phyloP scores from a whole-genome alignment of 306 rosid species.

The Glycine soja region DNA sequence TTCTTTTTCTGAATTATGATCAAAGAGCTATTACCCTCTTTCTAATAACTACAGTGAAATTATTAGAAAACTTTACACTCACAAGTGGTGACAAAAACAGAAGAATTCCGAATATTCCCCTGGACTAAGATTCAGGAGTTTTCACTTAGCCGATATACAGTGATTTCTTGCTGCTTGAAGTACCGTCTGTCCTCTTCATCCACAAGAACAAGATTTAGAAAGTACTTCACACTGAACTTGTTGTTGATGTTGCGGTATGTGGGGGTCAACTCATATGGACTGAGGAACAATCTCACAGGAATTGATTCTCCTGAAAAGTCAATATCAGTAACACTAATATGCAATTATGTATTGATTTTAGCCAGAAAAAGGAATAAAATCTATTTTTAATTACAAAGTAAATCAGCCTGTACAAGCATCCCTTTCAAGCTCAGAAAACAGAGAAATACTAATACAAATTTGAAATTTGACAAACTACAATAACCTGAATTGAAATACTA shows the following conservation, averaged over 20 bases:
- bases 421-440: not conserved
- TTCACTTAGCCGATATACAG: conserved; percentile 61
- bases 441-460: not conserved
- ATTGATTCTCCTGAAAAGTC: conserved; percentile 73
- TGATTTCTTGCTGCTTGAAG: conserved; percentile 87
- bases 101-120: not conserved
- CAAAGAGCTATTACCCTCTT: not conserved
- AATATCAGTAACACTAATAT: not conserved
- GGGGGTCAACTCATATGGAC: conserved; percentile 84
- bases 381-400: not conserved
- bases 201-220: conserved; percentile 79
- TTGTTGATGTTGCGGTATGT: conserved; percentile 80
- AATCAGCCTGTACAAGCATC: not conserved
- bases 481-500: conserved; percentile 1
- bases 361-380: not conserved
- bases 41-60: not conserved
- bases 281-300: conserved; percentile 81
- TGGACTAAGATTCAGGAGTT: not conserved
- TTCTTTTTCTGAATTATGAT: no score
- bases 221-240: conserved; percentile 85
- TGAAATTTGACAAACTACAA: not conserved
- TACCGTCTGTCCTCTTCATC: conserved; percentile 86
- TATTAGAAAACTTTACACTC: conserved; percentile 1
- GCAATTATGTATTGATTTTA: not conserved
- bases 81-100: not conserved